A percentile compares a stretch with the other conserved stretches of the same genome.
Conservation (phyloP, 2,329 filamentous ascomycete genomes). For the Juglanconis sp. region DNA sequence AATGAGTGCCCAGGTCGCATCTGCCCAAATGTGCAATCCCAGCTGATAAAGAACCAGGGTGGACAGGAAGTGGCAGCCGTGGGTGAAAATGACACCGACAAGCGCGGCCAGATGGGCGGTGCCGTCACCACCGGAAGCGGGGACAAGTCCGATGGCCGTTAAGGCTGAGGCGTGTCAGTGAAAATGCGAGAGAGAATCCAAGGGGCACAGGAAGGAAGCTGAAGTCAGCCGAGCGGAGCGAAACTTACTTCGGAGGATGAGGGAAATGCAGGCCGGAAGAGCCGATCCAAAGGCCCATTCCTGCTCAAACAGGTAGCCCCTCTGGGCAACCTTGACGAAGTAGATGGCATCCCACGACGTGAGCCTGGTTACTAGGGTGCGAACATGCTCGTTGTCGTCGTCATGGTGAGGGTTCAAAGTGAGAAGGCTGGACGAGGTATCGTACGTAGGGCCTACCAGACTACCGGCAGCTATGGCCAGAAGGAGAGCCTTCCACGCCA, state of each 20-base stretch:
- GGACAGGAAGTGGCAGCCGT: slow-evolving; percentile 73
- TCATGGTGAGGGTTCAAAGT: slow-evolving; percentile 18
- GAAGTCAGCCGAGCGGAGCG: neutral
- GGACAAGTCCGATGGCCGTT: slow-evolving; percentile 3
- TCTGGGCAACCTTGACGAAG: slow-evolving; percentile 59
- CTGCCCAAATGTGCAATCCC: slow-evolving; percentile 51
- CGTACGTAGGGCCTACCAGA: slow-evolving; percentile 62
- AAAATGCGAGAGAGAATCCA: slow-evolving; percentile 15
- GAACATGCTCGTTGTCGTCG: slow-evolving; percentile 9
- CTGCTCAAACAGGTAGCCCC: slow-evolving; percentile 72
- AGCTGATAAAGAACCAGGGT: slow-evolving; percentile 70
- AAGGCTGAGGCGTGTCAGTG: slow-evolving; percentile 9
- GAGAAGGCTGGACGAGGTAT: slow-evolving; percentile 66
- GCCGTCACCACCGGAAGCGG: neutral
- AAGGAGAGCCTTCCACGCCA: slow-evolving; percentile 65
- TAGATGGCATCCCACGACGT: slow-evolving; percentile 82
- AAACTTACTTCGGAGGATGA: slow-evolving; percentile 22
- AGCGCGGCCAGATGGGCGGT: slow-evolving; percentile 36
- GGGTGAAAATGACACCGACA: slow-evolving; percentile 65
- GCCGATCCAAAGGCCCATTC: slow-evolving; percentile 75
- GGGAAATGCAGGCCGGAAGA: slow-evolving; percentile 42
- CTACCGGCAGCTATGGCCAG: slow-evolving; percentile 56
- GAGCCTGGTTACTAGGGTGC: slow-evolving; percentile 52
- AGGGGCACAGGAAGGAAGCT: slow-evolving; percentile 22
- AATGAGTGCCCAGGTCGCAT: slow-evolving; percentile 59